Base-by-base conservation (phyloP, 2,329 filamentous ascomycete species). In the Fusarium brevicatenulatum region DNA sequence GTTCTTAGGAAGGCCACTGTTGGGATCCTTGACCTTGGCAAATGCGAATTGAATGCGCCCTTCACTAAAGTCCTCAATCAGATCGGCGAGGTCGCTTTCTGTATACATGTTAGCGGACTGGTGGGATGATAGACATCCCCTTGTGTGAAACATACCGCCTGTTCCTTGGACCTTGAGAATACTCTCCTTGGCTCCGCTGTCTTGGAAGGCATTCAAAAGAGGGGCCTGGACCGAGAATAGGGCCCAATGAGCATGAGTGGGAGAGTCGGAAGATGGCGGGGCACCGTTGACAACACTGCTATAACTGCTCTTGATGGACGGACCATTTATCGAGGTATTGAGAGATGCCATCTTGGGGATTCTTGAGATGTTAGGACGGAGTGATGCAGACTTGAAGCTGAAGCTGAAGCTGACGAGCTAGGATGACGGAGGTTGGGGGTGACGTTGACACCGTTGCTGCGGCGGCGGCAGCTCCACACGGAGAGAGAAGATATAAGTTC, bases 31-130 rank as follows among this genome's bases (percentile, higher is more conserved):
- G 85, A 99, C 92, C 84, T 97, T 98, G 78, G 96, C 91, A 79
- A 97, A 98, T 34, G 95, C 96, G 83, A 98, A 99, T 83, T 99
- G 96, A 76, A 99, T 93, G 78, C 95, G 92, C 61, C 96, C 96
- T 82, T 99, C 96, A 75, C 92, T 98, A 83, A 99, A 97, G 73
- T 99, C 96, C 76, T 99, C 96, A 77, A 97, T 90, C 66, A 99
- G 87, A 74, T 98, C 95, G 64, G 91, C 86, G 71, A 99, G 87
- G 83, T 99, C 95, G 71, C 96, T 96, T 85, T 98, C 95, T 96
- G 80, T 61, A 39, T 61, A 60, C 39, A 44, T 63, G 68, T 78
- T 71, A 79, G 77, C 56, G 58, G 58, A 53, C 42, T 37, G 49
- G 36, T 43, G 44, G 34, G 39, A 46, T 39, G 19, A 44, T 39